phyloP scores from a whole-genome alignment of 768 basidiomycete species.

The Sporobolomyces pararoseus region DNA sequence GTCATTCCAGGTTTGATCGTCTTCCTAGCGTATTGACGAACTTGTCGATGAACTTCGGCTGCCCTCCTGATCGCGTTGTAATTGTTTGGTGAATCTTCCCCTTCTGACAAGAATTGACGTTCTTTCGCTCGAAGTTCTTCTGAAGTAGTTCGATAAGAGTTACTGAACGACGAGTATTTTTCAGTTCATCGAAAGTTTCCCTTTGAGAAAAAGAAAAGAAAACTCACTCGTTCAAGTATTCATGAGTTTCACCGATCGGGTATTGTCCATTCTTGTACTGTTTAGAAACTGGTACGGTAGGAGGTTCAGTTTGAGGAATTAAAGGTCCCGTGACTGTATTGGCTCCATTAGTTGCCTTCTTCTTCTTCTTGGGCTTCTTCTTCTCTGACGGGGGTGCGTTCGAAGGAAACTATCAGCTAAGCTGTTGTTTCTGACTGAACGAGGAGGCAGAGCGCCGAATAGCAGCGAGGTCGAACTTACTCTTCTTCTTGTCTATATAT shows the following conservation, averaged over 20 bases:
- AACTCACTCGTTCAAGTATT: conserved; percentile 85
- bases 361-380: conserved; percentile 91
- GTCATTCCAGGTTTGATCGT: conserved; percentile 86
- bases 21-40: conserved; percentile 73
- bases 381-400: conserved; percentile 35
- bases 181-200: background rate
- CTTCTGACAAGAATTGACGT: conserved; percentile 61
- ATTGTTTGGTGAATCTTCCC: conserved; percentile 59
- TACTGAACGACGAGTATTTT: conserved; percentile 56
- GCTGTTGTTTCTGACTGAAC: too few species aligned
- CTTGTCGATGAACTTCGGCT: conserved; percentile 93
- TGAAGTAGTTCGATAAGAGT: conserved; percentile 78
- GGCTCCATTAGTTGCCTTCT: conserved; percentile 53
- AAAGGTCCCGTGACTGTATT: conserved; percentile 9
- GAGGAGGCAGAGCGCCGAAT: background rate
- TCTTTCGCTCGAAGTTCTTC: conserved; percentile 87
- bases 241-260: conserved; percentile 85
- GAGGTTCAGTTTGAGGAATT: conserved; percentile 76
- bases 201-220: background rate
- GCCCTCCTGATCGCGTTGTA: conserved; percentile 87
- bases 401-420: too few species aligned
- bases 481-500: conserved; percentile 44
- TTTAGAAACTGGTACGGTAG: conserved; percentile 79
- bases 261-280: conserved; percentile 80
- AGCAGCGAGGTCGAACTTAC: conserved; percentile 8